Evolutionary conservation across 345 rosid species (phyloP).

Genomic region (Stellera chamaejasme): DNA sequence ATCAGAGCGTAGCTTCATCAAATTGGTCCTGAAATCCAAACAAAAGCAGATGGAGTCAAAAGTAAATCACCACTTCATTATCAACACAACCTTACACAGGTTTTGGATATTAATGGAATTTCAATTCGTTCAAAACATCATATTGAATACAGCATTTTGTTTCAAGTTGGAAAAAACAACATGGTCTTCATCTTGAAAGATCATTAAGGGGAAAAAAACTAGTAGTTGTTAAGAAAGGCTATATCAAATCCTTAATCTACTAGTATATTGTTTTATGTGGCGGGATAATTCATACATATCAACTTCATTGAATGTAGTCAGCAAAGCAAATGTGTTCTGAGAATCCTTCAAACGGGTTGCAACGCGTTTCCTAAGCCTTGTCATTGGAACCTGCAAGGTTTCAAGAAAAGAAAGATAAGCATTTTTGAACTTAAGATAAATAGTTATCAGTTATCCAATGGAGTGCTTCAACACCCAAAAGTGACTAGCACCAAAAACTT

Average conservation of each 20-base stretch:
- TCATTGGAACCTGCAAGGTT: conserved; percentile 79
- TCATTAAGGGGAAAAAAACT: not conserved
- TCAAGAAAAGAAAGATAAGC: not conserved
- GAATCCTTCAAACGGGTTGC: conserved; percentile 94
- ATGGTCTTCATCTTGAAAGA: too few relatives aligned
- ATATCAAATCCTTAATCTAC: not conserved
- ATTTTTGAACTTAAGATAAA: not conserved
- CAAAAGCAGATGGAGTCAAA: conserved; percentile 8
- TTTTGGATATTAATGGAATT: not conserved
- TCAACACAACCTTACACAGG: not conserved
- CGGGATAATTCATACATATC: conserved; percentile 64
- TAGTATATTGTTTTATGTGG: not conserved
- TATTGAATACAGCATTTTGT: not conserved
- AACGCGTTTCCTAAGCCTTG: conserved; percentile 89
- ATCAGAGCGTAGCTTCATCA: conserved; percentile 94
- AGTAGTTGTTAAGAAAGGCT: not conserved
- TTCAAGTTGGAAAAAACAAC: not conserved
- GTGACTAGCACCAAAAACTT: conserved; percentile 11
- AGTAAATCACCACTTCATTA: not conserved
- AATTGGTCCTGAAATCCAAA: conserved; percentile 58
- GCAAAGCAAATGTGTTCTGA: conserved; percentile 85
- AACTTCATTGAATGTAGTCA: conserved; percentile 96
- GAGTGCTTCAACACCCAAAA: not conserved
- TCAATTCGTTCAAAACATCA: not conserved
- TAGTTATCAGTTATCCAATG: not conserved